phyloP scores from a whole-genome alignment of 179 eudicot species.

The Drosera spatulata region DNA sequence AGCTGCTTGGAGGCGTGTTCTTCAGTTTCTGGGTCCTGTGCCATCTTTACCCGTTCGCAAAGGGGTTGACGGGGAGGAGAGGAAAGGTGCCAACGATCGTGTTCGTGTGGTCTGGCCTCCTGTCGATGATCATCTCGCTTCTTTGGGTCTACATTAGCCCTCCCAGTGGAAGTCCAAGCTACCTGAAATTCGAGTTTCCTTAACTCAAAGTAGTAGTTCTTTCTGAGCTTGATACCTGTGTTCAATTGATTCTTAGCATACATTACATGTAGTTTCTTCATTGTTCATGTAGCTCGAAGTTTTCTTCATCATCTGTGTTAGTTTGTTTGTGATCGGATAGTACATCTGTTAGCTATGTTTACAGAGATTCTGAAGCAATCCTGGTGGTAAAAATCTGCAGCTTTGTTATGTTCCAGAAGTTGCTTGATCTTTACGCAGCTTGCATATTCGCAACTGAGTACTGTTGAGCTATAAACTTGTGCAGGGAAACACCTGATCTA shows the following conservation, averaged over 20 bases:
- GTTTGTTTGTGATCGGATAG: not conserved
- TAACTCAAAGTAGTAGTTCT: constrained; percentile 7
- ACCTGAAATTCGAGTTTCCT: constrained; percentile 38
- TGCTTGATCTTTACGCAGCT: too few relatives aligned
- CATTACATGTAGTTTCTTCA: not conserved
- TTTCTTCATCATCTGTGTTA: not conserved
- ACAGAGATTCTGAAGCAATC: too few relatives aligned
- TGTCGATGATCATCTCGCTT: constrained; percentile 65
- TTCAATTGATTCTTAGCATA: constrained; percentile 9
- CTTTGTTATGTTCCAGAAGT: too few relatives aligned
- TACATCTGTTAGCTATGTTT: too few relatives aligned
- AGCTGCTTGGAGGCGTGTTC: constrained; percentile 73
- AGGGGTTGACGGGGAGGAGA: constrained; percentile 64
- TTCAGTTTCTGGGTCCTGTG: constrained; percentile 86
- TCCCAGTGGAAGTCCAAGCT: constrained; percentile 45
- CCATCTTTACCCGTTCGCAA: constrained; percentile 70
- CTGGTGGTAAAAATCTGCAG: too few relatives aligned
- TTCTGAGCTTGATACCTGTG: too few relatives aligned
- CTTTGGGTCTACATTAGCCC: constrained; percentile 72
- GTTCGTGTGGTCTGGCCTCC: constrained; percentile 48
- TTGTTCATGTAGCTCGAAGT: not conserved
- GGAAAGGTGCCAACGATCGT: constrained; percentile 72
- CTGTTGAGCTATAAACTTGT: too few relatives aligned
- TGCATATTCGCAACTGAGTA: too few relatives aligned
- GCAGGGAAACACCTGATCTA: too few relatives aligned